Percentiles rank a stretch among this genome's conserved stretches.
These are phyloP conservation scores for Lactifluus piperatus DNA, from an alignment of 768 basidiomycete genomes.

Conservation along the genomic window DNA sequence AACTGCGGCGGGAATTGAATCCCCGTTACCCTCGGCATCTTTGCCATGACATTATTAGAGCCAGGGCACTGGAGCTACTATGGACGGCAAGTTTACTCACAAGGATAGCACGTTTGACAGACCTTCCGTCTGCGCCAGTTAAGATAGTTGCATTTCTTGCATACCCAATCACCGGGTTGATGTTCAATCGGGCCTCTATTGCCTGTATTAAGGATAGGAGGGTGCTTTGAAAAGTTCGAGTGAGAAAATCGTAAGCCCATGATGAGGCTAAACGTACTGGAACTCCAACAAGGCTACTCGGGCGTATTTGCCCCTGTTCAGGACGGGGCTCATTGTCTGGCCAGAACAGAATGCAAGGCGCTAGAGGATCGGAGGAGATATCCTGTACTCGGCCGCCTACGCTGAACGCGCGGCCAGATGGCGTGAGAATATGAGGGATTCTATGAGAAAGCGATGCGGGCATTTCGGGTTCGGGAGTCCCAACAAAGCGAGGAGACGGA, in stretches of 20 bases:
- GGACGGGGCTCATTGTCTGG: conserved; percentile 84
- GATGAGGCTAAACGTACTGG: conserved; percentile 34
- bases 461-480: conserved; percentile 7
- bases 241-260: conserved; percentile 10
- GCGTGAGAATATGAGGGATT: conserved; percentile 52
- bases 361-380: conserved; percentile 59
- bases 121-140: conserved; percentile 86
- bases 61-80: conserved; percentile 1
- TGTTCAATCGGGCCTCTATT: conserved; percentile 84
- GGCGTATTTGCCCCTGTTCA: conserved; percentile 66
- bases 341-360: conserved; percentile 83
- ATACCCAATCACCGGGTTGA: conserved; percentile 52
- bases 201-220: conserved; percentile 83
- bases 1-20: conserved; percentile 77
- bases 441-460: conserved; percentile 16
- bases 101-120: conserved; percentile 82
- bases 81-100: conserved; percentile 35
- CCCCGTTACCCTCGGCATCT: conserved; percentile 86
- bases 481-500: conserved; percentile 11
- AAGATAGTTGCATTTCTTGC: conserved; percentile 75
- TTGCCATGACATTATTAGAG: conserved; percentile 1
- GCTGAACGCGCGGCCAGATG: conserved; percentile 71
- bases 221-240: conserved; percentile 41
- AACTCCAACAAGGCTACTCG: conserved; percentile 43
- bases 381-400: conserved; percentile 75